Evolutionary conservation across 768 basidiomycete genomes (phyloP), one percentile per base, ranked within the genome.

Genomic region (Leccinum disarticulatum): DNA sequence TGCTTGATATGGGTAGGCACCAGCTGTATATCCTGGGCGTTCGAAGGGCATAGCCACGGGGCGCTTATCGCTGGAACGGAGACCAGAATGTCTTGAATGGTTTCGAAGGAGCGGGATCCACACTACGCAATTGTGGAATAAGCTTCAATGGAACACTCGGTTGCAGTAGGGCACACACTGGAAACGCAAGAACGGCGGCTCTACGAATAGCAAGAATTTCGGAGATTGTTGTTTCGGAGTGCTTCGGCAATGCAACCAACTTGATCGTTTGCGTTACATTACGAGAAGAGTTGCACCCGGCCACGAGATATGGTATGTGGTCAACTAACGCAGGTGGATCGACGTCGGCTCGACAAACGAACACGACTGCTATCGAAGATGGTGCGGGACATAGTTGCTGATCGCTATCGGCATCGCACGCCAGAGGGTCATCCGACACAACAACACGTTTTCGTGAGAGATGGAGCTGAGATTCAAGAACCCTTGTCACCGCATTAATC

Each of bases 1-100:
- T 93, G 91, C 68, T 94, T 95, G 64, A 93, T 80, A 67, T 92
- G 88, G 0, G 91, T 92, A 3, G 88, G 85, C 46, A 89, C 74
- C 27, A 87, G 76, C 17, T 72, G 56, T 49, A 57, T 53, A 59
- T 58, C 15, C 60, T 67, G 41, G 57, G 59, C 30, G 6, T 55
- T 53, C 14, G 63, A 49, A 33, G 73, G 65, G 4, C 78, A 72
- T 14, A 84, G 76, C 93, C 93, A 95, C 6, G 86, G 77, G 0
- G 91, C 90, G 15, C 79, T 74, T 14, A 89, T 68, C 19, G 79
- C 72, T 11, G 84, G 82, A n/a, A 91, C 71, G 31, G 78, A 71
- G 31, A 79, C 74, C 25, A 90, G 65, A 41, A 85, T 61, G 3
- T 76, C 66, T 5, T 71, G 59, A 27, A 84, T 62, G 2, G 68